Conservation (phyloP, 495 filamentous ascomycete species). For the Xylaria curta region DNA sequence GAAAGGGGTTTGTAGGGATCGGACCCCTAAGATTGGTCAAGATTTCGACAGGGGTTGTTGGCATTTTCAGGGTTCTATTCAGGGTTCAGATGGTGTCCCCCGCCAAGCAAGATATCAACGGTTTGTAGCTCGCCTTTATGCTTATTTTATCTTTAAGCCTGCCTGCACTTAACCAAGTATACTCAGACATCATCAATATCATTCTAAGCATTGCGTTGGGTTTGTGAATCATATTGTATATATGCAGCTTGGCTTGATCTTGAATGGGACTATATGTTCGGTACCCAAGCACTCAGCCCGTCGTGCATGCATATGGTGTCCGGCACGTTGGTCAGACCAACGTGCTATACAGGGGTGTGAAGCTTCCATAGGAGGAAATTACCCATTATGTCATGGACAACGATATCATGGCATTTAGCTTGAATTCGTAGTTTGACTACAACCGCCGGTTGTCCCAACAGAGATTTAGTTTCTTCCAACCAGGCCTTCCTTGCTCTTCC, state of each 20-base stretch:
- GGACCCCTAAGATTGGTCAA: neutral
- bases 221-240: neutral
- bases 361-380: neutral
- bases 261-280: neutral
- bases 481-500: neutral
- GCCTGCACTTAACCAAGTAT: neutral
- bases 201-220: neutral
- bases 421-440: neutral
- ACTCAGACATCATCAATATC: neutral
- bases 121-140: neutral
- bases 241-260: neutral
- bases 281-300: neutral
- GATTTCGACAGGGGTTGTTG: neutral
- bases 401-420: neutral
- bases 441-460: neutral
- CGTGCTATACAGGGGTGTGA: neutral
- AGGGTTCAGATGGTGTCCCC: slow-evolving; percentile 9
- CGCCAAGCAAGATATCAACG: slow-evolving; percentile 9
- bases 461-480: neutral
- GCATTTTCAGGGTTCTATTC: slow-evolving; percentile 16
- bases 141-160: neutral
- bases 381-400: slow-evolving; percentile 9
- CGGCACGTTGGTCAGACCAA: neutral
- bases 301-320: neutral
- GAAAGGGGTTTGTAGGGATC: neutral